Conservation (phyloP, 768 basidiomycete genomes). For the Rubroboletus pulcherrimus region DNA sequence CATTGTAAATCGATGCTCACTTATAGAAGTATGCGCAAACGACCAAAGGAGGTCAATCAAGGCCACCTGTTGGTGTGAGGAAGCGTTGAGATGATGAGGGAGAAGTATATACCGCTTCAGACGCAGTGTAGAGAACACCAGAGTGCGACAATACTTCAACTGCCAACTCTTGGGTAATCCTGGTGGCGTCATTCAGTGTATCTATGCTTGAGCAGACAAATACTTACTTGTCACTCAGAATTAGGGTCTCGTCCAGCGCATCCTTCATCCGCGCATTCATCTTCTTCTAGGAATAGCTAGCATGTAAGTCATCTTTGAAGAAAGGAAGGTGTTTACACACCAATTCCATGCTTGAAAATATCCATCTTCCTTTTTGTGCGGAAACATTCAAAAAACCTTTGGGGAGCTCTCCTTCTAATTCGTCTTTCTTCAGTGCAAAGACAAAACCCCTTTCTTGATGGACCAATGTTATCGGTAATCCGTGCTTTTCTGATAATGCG, state of each 20-base stretch:
- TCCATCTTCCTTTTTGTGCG: slow-evolving; percentile 64
- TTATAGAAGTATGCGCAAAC: slow-evolving; percentile 78
- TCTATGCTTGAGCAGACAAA: background rate
- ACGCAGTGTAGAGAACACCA: slow-evolving; percentile 82
- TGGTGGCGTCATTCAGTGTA: slow-evolving; percentile 25
- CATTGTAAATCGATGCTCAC: slow-evolving; percentile 41
- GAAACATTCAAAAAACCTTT: slow-evolving; percentile 66
- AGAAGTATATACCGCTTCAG: slow-evolving; percentile 64
- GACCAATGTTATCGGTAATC: slow-evolving; percentile 59
- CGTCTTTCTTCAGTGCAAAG: slow-evolving; percentile 62
- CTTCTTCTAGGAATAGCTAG: slow-evolving; percentile 56
- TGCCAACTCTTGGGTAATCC: slow-evolving; percentile 78
- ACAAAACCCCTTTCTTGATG: slow-evolving; percentile 76
- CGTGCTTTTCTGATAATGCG: slow-evolving; percentile 56
- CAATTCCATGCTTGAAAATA: slow-evolving; percentile 79
- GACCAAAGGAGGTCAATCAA: slow-evolving; percentile 88
- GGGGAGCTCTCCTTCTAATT: slow-evolving; percentile 53
- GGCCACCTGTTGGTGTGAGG: slow-evolving; percentile 54
- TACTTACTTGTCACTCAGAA: slow-evolving; percentile 75
- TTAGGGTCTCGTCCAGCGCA: slow-evolving; percentile 82
- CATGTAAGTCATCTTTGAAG: background rate
- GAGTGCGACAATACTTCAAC: slow-evolving; percentile 65
- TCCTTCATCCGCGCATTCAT: slow-evolving; percentile 88
- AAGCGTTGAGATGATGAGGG: background rate
- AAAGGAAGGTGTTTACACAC: slow-evolving; percentile 39